Evolutionary conservation across 768 basidiomycete genomes (phyloP).

Genomic region (Kwoniella europaea): DNA sequence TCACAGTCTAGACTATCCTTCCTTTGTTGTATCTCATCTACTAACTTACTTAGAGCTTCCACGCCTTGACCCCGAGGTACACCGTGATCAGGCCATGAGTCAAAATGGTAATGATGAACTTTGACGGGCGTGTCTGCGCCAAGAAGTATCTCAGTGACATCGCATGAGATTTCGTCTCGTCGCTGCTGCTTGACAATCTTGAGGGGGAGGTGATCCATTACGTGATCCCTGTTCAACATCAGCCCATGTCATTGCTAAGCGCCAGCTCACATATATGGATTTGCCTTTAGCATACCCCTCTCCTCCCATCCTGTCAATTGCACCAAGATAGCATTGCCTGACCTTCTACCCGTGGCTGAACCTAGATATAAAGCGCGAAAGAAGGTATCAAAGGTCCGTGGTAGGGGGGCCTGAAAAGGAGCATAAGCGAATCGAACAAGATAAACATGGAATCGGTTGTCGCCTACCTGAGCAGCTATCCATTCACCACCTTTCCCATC

Average conservation of each 20-base stretch:
- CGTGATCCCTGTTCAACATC: conserved; percentile 10
- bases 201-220: conserved; percentile 22
- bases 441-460: conserved; percentile 1
- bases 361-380: conserved; percentile 42
- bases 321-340: conserved; percentile 45
- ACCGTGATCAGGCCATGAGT: conserved; percentile 56
- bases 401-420: conserved; percentile 52
- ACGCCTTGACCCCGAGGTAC: conserved; percentile 44
- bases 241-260: not conserved
- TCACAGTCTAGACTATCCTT: conserved; percentile 33
- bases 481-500: conserved; percentile 52
- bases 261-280: conserved; percentile 48
- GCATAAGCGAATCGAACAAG: not conserved
- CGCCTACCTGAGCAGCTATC: conserved; percentile 57
- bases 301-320: conserved; percentile 57
- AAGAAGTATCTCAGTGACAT: conserved; percentile 6
- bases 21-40: conserved; percentile 29
- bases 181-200: not conserved
- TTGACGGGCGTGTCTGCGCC: conserved; percentile 11
- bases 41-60: conserved; percentile 34
- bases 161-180: conserved; percentile 6
- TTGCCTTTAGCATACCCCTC: conserved; percentile 51
- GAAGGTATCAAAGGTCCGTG: conserved; percentile 47
- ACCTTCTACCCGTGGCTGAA: conserved; percentile 32
- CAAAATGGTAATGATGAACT: conserved; percentile 49